A percentile compares a stretch with the other conserved stretches of the same genome.
phyloP scores from a whole-genome alignment of 139 green algal genomes.

The Auxenochlorella pyrenoidosa region DNA sequence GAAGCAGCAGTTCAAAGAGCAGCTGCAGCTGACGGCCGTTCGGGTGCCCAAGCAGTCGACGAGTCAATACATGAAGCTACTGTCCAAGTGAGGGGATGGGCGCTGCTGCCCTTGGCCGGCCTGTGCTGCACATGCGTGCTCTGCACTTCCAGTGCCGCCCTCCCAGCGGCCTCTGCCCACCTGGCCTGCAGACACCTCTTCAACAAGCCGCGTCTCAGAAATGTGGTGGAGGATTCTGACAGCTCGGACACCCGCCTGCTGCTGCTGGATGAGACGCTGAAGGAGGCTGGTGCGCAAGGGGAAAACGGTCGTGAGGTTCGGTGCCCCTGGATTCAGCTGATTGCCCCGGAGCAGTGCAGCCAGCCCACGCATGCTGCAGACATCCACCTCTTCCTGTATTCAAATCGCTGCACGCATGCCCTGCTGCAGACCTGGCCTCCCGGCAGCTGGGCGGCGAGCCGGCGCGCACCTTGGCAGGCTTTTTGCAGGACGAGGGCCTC shows the following conservation, averaged over 20 bases:
- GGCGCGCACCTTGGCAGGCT: neutral
- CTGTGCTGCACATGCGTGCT: neutral
- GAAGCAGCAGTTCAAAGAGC: slow-evolving; percentile 20
- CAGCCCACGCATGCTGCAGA: too few relatives aligned
- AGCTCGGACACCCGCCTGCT: slow-evolving; percentile 65
- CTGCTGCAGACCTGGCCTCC: slow-evolving; percentile 3
- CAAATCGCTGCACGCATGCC: too few relatives aligned
- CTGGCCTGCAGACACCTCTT: slow-evolving; percentile 67
- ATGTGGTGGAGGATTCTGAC: slow-evolving; percentile 60
- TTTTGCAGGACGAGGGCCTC: slow-evolving; percentile 18
- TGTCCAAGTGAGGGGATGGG: slow-evolving; percentile 28
- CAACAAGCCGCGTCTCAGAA: slow-evolving; percentile 70
- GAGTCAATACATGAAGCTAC: slow-evolving; percentile 65
- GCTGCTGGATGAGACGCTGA: slow-evolving; percentile 66
- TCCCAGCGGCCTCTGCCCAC: neutral
- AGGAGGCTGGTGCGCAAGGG: slow-evolving; percentile 17
- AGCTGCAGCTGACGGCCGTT: slow-evolving; percentile 64
- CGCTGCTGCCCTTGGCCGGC: neutral
- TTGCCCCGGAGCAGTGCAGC: neutral
- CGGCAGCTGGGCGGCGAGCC: neutral
- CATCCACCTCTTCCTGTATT: neutral
- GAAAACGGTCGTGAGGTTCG: neutral
- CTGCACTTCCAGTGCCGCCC: neutral
- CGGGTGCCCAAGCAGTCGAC: slow-evolving; percentile 62
- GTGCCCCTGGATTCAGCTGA: too few relatives aligned